Evolutionary conservation across 768 basidiomycete genomes (phyloP), one percentile per base, ranked within the genome.

Genomic region (Phylloporus rhodoxanthus): DNA sequence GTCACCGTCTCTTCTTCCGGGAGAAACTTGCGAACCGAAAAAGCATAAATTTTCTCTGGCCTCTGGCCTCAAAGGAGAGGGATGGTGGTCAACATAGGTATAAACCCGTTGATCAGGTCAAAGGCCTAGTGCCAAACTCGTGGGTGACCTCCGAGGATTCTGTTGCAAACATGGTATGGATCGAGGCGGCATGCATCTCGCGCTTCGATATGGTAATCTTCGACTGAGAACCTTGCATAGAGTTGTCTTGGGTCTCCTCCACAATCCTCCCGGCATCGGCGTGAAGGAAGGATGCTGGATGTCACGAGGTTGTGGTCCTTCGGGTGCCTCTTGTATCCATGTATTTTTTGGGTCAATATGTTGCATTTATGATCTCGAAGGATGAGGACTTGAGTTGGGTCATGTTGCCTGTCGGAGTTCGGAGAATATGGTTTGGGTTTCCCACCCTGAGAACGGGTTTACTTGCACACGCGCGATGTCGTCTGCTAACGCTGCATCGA

Each of bases 81-180:
- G 69, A 8, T 80, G 77, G 75, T 85, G 81, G 81, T 68, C 76
- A 32, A 76, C 80, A 70, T 48, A 62, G 68, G 21, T 80, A 77
- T 52, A 82, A 84, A 63, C 65, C 84, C 48, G 76, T 85, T 8
- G 78, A 86, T 57, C 74, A 71, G 59, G 52, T 85, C 39, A 70
- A 70, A 50, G 81, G 80, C 15, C 69, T 76, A 29, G 61, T 65
- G 19, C 77, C 80, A 2, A 70, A 75, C 48, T 73, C 72, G 13
- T 86, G 84, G 83, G 55, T n/a, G n/a, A 60, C 68, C 7, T 65
- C 63, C 13, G 76, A 84, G 47, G 78, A 82, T 57, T 75, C 79
- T 2, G 62, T 84, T 39, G 63, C 66, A 46, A 77, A 82, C 43
- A 80, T 82, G 73, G 66, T 74, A 53, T 76, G 71, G 61, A 75